phyloP scores from a whole-genome alignment of 331 rosid genomes.

The Rhamnella rubrinervis region DNA sequence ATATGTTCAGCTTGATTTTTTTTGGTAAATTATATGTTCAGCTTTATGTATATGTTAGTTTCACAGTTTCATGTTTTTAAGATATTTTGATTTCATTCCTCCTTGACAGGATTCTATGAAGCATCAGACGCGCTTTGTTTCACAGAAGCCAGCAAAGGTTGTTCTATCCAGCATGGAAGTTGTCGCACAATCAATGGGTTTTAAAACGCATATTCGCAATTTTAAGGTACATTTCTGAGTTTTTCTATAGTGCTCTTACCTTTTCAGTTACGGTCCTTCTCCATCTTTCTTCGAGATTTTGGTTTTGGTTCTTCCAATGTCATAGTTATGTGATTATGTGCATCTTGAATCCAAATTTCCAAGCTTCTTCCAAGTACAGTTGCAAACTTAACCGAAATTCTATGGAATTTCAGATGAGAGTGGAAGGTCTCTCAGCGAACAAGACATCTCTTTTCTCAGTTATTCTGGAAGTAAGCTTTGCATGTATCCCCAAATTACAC shows the following conservation, averaged over 20 bases:
- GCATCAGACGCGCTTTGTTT: constrained; percentile 74
- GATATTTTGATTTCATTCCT: constrained; percentile 4
- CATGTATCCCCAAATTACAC: not conserved
- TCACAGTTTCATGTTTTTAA: not conserved
- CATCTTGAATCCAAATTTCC: not conserved
- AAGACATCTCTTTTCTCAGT: constrained; percentile 69
- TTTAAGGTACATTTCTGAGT: constrained; percentile 52
- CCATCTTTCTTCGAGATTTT: not conserved
- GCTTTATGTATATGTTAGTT: not conserved
- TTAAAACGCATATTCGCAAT: constrained; percentile 87
- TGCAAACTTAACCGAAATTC: constrained; percentile 12
- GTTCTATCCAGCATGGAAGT: constrained; percentile 89
- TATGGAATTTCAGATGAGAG: constrained; percentile 74
- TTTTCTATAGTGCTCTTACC: not conserved
- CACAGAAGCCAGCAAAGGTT: constrained; percentile 88
- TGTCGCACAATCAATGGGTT: constrained; percentile 92
- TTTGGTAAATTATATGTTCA: not conserved
- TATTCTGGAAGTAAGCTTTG: constrained; percentile 68
- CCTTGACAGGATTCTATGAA: constrained; percentile 54
- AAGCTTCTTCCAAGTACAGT: not conserved
- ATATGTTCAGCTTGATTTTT: not conserved
- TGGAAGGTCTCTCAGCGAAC: constrained; percentile 68
- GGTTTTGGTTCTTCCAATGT: no score
- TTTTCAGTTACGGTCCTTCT: not conserved
- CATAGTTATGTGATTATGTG: no score